These are phyloP conservation scores for Thelephora terrestris DNA, from an alignment of 1,284 basidiomycete species.

Conservation along the genomic window DNA sequence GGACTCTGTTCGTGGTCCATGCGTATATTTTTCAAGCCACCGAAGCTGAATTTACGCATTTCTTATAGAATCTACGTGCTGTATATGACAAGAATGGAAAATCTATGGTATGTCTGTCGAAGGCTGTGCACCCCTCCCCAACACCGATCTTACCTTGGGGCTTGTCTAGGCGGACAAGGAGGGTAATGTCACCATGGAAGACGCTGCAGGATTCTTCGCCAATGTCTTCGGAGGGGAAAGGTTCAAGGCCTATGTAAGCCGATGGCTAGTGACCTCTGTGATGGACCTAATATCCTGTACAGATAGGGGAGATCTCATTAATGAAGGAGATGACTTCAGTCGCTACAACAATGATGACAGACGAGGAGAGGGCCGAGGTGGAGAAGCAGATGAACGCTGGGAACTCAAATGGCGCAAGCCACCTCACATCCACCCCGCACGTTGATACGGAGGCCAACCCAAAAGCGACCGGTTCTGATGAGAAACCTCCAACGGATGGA, in stretches of 20 bases:
- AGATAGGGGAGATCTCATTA: conserved; percentile 90
- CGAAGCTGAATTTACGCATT: conserved; percentile 12
- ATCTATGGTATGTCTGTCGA: conserved; percentile 47
- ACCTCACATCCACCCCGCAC: conserved; percentile 8
- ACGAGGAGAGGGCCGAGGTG: conserved; percentile 86
- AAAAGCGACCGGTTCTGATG: neutral
- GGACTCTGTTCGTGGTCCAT: conserved; percentile 49
- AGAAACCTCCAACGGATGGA: neutral
- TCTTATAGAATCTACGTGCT: conserved; percentile 63
- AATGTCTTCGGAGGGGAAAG: conserved; percentile 88
- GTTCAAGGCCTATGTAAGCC: conserved; percentile 75
- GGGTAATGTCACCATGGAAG: conserved; percentile 62
- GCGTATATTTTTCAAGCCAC: neutral
- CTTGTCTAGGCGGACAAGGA: conserved; percentile 56
- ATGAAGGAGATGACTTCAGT: conserved; percentile 85
- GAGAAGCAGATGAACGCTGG: conserved; percentile 55
- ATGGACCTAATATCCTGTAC: neutral
- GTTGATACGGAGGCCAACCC: conserved; percentile 9
- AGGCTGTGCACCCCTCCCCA: neutral
- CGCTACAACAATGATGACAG: conserved; percentile 75
- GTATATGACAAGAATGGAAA: conserved; percentile 97
- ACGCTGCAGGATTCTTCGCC: conserved; percentile 85
- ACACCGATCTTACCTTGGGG: neutral
- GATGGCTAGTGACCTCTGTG: neutral
- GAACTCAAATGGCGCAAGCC: conserved; percentile 15